A percentile compares a stretch with the other conserved stretches of the same genome.
These are phyloP conservation scores for Kluyveromyces siamensis DNA, from an alignment of 805 yeast species.

Conservation along the genomic window DNA sequence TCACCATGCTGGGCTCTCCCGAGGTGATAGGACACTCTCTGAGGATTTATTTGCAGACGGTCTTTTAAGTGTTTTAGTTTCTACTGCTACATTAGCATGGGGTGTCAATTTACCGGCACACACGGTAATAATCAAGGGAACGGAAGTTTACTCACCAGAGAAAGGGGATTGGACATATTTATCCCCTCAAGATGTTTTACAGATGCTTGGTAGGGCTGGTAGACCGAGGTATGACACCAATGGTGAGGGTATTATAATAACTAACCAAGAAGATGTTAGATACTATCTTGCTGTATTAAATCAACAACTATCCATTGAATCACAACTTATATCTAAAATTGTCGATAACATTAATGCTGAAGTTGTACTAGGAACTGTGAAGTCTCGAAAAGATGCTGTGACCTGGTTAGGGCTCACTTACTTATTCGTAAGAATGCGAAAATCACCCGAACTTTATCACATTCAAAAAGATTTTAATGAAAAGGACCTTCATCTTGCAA, in stretches of 20 bases:
- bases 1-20: slow-evolving; percentile 84
- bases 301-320: slow-evolving; percentile 87
- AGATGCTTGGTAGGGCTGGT: slow-evolving; percentile 98
- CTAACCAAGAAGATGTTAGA: slow-evolving; percentile 76
- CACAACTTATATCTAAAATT: slow-evolving; percentile 63
- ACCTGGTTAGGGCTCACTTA: slow-evolving; percentile 78
- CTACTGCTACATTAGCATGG: slow-evolving; percentile 94
- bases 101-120: slow-evolving; percentile 96
- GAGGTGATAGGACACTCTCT: slow-evolving; percentile 62
- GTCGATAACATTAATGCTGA: slow-evolving; percentile 84
- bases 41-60: slow-evolving; percentile 90
- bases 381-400: slow-evolving; percentile 53
- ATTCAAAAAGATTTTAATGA: slow-evolving; percentile 47
- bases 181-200: slow-evolving; percentile 91
- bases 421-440: slow-evolving; percentile 67
- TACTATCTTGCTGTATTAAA: slow-evolving; percentile 85
- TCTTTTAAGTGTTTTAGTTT: slow-evolving; percentile 69
- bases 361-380: slow-evolving; percentile 62
- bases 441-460: slow-evolving; percentile 64
- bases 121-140: slow-evolving; percentile 87
- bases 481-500: slow-evolving; percentile 36
- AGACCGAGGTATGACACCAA: slow-evolving; percentile 87
- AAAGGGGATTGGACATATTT: slow-evolving; percentile 81
- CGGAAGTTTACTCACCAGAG: slow-evolving; percentile 88
- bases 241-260: slow-evolving; percentile 92